phyloP scores from a whole-genome alignment of 148 eudicot genomes.

The Chenopodium album region DNA sequence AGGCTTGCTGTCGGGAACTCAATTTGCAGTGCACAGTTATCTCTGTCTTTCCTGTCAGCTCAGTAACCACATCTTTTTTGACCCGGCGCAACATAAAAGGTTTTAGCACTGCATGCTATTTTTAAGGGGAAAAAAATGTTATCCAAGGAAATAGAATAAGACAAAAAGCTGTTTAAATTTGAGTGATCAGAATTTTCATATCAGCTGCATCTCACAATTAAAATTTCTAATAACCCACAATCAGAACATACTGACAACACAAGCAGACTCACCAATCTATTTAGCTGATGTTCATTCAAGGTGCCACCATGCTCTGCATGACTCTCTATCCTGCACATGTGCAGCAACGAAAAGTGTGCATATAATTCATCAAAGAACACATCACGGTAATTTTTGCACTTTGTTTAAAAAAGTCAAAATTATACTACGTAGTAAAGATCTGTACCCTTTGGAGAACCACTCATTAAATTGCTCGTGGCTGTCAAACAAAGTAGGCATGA shows the following conservation, averaged over 20 bases:
- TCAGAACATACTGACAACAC: background rate
- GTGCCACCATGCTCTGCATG: slow-evolving; percentile 99
- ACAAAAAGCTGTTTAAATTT: background rate
- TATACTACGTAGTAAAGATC: slow-evolving; percentile 7
- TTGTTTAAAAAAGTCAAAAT: background rate
- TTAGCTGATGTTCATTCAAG: slow-evolving; percentile 96
- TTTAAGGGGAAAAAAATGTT: slow-evolving; percentile 4
- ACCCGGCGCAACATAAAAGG: slow-evolving; percentile 98
- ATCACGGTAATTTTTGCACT: background rate
- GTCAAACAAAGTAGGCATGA: slow-evolving; percentile 97
- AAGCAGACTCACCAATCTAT: slow-evolving; percentile 74
- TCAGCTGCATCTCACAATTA: background rate
- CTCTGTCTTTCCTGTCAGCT: slow-evolving; percentile 89
- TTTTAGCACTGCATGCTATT: slow-evolving; percentile 95
- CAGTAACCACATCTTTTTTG: slow-evolving; percentile 91
- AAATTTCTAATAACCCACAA: background rate
- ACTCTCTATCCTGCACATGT: slow-evolving; percentile 79
- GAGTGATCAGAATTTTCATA: background rate
- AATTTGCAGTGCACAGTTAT: slow-evolving; percentile 88
- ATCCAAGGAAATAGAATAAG: background rate
- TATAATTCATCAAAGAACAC: background rate
- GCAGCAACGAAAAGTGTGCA: slow-evolving; percentile 23
- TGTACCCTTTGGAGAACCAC: slow-evolving; percentile 99
- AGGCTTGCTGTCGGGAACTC: slow-evolving; percentile 97
- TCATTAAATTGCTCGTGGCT: slow-evolving; percentile 98